Evolutionary conservation across 352 stramenopile species (phyloP).

Genomic region (Ophiocytium majus): DNA sequence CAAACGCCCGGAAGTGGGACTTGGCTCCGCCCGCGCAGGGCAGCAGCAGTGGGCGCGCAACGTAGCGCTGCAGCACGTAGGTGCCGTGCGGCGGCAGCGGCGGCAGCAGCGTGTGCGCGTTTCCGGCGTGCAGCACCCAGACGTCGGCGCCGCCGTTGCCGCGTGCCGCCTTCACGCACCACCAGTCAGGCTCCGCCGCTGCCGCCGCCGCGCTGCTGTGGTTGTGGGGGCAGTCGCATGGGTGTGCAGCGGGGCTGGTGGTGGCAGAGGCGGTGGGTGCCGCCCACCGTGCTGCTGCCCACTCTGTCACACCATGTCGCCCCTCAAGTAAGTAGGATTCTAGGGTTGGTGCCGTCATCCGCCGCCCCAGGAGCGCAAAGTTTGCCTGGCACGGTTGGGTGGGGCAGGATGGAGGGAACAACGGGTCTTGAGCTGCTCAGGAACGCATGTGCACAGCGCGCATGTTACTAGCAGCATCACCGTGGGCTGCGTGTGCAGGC

Average conservation of each 20-base stretch:
- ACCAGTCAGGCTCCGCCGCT: constrained; percentile 45
- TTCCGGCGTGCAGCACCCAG: constrained; percentile 50
- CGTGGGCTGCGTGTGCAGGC: too few relatives aligned
- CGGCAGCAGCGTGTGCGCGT: neutral
- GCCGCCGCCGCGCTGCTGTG: constrained; percentile 8
- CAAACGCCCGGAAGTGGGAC: constrained; percentile 58
- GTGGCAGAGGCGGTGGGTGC: neutral
- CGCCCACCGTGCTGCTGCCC: constrained; percentile 24
- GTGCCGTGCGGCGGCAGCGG: neutral
- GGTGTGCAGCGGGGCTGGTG: neutral
- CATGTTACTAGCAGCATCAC: too few relatives aligned
- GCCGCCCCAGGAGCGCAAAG: constrained; percentile 52
- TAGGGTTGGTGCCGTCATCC: constrained; percentile 32
- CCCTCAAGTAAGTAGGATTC: constrained; percentile 41
- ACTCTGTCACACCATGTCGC: constrained; percentile 31
- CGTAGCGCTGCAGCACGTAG: constrained; percentile 44
- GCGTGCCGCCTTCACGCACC: constrained; percentile 54
- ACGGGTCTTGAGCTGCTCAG: too few relatives aligned
- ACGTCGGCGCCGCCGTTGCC: constrained; percentile 57
- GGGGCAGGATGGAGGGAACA: neutral
- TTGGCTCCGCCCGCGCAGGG: constrained; percentile 33
- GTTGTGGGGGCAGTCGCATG: neutral
- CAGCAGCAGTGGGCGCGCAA: constrained; percentile 50
- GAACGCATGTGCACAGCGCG: too few relatives aligned
- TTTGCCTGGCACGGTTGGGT: constrained; percentile 27